Conservation (phyloP, 257 asterid genomes). For the Solanum rostratum region DNA sequence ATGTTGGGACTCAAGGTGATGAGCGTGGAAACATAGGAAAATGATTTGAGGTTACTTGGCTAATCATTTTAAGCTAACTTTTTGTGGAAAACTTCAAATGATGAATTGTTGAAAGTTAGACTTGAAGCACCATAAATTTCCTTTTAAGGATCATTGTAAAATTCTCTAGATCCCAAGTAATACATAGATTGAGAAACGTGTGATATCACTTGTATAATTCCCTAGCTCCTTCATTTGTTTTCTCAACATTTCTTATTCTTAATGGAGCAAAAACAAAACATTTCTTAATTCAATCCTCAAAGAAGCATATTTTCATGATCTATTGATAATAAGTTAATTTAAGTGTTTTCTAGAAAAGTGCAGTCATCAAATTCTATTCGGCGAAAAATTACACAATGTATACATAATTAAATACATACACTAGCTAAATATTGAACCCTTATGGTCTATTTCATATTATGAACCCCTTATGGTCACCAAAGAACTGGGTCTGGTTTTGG, state of each 20-base stretch:
- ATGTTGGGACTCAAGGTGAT: background rate
- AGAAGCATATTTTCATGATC: background rate
- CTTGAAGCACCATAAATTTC: background rate
- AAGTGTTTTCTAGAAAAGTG: too few relatives aligned
- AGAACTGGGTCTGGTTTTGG: background rate
- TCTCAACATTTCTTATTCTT: background rate
- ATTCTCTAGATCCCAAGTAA: background rate
- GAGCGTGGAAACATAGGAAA: background rate
- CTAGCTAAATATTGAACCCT: too few relatives aligned
- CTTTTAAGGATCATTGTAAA: background rate
- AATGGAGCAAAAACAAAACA: background rate
- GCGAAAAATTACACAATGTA: too few relatives aligned
- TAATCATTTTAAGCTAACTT: too few relatives aligned
- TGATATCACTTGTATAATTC: background rate
- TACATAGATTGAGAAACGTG: background rate
- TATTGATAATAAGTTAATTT: background rate
- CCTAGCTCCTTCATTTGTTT: background rate
- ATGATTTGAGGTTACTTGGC: background rate
- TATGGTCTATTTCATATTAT: too few relatives aligned
- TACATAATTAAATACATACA: too few relatives aligned
- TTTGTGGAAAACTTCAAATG: background rate
- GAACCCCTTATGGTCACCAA: background rate
- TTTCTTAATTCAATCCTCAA: background rate
- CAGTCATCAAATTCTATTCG: too few relatives aligned
- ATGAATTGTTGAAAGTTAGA: background rate